These are phyloP conservation scores for Aspergillus persii DNA, from an alignment of 2,329 filamentous ascomycete genomes.

Conservation along the genomic window DNA sequence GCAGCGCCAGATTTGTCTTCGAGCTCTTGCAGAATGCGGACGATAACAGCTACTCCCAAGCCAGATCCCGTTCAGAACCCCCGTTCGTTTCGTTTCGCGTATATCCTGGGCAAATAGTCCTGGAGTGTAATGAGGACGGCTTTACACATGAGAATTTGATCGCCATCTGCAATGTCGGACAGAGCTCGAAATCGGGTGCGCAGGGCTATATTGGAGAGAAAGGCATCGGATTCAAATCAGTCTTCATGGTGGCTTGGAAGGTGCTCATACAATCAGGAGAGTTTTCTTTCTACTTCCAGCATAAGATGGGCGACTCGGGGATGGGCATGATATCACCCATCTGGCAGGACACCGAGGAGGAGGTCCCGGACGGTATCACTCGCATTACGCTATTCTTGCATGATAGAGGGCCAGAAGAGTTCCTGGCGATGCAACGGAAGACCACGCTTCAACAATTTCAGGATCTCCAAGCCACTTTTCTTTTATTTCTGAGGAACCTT, in stretches of 20 bases:
- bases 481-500: slow-evolving; percentile 47
- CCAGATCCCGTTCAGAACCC: neutral
- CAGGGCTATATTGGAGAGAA: neutral
- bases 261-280: neutral
- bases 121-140: slow-evolving; percentile 48
- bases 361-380: slow-evolving; percentile 20
- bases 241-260: neutral
- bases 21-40: slow-evolving; percentile 46
- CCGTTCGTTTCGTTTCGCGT: slow-evolving; percentile 24
- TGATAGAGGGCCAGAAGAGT: slow-evolving; percentile 21
- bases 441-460: slow-evolving; percentile 12
- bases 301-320: slow-evolving; percentile 29
- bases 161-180: slow-evolving; percentile 33
- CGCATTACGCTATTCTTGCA: slow-evolving; percentile 37
- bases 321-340: slow-evolving; percentile 54
- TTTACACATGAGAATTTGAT: slow-evolving; percentile 36
- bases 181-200: neutral
- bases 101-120: slow-evolving; percentile 30
- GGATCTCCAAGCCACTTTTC: slow-evolving; percentile 38
- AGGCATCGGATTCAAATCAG: neutral
- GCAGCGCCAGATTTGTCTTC: slow-evolving; percentile 26
- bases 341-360: slow-evolving; percentile 14
- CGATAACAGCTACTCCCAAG: slow-evolving; percentile 34
- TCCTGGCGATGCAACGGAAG: slow-evolving; percentile 18
- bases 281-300: slow-evolving; percentile 19